A percentile compares a stretch with the other conserved stretches of the same genome.
These are phyloP conservation scores for Lumnitzera racemosa DNA, from an alignment of 345 rosid species.

Conservation along the genomic window DNA sequence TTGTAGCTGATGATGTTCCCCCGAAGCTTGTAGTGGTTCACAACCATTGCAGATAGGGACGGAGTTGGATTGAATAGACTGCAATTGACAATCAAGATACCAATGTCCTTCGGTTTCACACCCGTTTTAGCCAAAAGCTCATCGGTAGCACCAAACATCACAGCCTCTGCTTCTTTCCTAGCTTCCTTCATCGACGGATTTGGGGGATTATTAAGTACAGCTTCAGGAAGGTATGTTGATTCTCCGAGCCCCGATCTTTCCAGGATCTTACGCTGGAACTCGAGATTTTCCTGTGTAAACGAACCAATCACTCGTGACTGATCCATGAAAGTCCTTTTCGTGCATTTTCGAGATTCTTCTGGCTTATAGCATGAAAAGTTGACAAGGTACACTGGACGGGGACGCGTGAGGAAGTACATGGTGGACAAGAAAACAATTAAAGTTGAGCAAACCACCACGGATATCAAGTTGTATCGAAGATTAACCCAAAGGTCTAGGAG, in stretches of 20 bases:
- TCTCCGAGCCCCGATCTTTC: constrained; percentile 56
- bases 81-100: constrained; percentile 49
- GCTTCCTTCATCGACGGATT: constrained; percentile 50
- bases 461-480: constrained; percentile 41
- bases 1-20: constrained; percentile 48
- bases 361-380: constrained; percentile 47
- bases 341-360: constrained; percentile 32
- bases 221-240: constrained; percentile 48
- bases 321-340: constrained; percentile 35
- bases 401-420: constrained; percentile 40
- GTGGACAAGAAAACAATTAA: constrained; percentile 35
- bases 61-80: constrained; percentile 58
- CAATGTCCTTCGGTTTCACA: constrained; percentile 42
- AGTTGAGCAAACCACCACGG: constrained; percentile 34
- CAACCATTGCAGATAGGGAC: constrained; percentile 48
- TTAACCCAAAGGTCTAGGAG: constrained; percentile 35
- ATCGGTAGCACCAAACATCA: constrained; percentile 52
- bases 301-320: constrained; percentile 34
- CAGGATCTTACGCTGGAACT: constrained; percentile 46
- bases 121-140: constrained; percentile 41
- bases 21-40: constrained; percentile 49
- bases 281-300: constrained; percentile 38
- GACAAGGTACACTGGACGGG: constrained; percentile 45
- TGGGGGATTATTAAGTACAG: constrained; percentile 38
- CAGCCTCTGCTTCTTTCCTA: constrained; percentile 44